Evolutionary conservation across 345 rosid genomes (phyloP).

Genomic region (Hibiscus syriacus): DNA sequence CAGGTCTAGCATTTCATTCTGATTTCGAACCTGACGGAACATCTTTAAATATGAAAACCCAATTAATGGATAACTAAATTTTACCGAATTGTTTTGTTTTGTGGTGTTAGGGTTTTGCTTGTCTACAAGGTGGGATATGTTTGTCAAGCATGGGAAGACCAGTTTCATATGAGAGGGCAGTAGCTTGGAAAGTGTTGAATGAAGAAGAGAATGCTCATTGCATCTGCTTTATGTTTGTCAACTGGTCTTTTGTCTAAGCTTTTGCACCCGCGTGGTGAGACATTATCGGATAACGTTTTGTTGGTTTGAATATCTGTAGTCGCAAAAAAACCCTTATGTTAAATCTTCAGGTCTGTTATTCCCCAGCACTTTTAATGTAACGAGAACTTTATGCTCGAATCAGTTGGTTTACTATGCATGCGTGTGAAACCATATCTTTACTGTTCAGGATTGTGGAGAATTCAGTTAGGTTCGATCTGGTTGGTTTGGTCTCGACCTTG

Average conservation of each 20-base stretch:
- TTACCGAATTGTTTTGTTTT: background rate
- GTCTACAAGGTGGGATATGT: slow-evolving; percentile 91
- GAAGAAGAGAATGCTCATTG: slow-evolving; percentile 95
- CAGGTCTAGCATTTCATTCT: slow-evolving; percentile 42
- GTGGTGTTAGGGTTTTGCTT: slow-evolving; percentile 65
- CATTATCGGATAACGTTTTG: slow-evolving; percentile 8
- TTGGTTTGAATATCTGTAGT: slow-evolving; percentile 8
- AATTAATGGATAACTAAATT: background rate
- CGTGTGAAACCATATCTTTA: background rate
- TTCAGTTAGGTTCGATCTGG: background rate
- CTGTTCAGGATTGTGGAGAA: background rate
- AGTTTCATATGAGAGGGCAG: slow-evolving; percentile 87
- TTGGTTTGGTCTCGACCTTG: background rate
- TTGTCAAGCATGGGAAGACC: slow-evolving; percentile 99
- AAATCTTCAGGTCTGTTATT: background rate
- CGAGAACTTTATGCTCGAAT: background rate
- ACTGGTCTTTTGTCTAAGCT: slow-evolving; percentile 91
- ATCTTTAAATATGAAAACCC: background rate
- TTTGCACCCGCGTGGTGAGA: background rate
- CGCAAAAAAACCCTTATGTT: background rate
- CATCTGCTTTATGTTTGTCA: slow-evolving; percentile 89
- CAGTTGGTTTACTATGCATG: background rate
- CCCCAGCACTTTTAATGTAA: background rate
- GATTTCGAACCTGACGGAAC: background rate
- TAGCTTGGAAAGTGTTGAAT: slow-evolving; percentile 95